Percentiles rank a stretch among this genome's conserved stretches.
phyloP scores from a whole-genome alignment of 176 grass and related monocot genomes.

The Guadua angustifolia region DNA sequence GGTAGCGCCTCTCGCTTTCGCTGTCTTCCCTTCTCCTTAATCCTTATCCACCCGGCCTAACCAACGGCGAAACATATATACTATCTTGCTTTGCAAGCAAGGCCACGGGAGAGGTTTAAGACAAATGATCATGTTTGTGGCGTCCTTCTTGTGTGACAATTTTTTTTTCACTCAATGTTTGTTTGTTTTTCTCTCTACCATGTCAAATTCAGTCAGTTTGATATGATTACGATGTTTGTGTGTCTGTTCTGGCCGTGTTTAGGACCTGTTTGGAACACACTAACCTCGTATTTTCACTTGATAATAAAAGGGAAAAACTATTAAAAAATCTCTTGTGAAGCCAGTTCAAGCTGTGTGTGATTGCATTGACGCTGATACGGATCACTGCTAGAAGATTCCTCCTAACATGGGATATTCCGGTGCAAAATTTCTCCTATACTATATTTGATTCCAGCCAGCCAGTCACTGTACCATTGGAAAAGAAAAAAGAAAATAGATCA shows the following conservation, averaged over 20 bases:
- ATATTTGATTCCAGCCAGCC: neutral
- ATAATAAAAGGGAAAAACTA: too few relatives aligned
- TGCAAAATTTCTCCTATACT: neutral
- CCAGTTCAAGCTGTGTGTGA: neutral
- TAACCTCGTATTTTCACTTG: too few relatives aligned
- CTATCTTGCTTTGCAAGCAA: constrained; percentile 27
- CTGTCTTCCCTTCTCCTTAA: neutral
- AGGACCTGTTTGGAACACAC: neutral
- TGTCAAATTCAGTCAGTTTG: neutral
- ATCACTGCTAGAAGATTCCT: constrained; percentile 27
- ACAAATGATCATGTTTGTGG: neutral
- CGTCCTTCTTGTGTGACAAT: neutral
- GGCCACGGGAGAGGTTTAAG: neutral
- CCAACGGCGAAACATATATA: neutral
- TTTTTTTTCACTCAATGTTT: neutral
- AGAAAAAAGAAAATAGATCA: neutral
- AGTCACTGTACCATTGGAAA: neutral
- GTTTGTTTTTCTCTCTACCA: neutral
- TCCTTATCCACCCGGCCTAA: constrained; percentile 52
- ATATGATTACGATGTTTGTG: neutral
- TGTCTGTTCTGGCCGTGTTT: too few relatives aligned
- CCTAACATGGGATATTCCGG: constrained; percentile 14
- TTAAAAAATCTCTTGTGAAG: too few relatives aligned
- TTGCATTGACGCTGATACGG: neutral
- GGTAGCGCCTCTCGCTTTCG: neutral